A percentile compares a stretch with the other conserved stretches of the same genome.
Conservation (phyloP, 2,329 filamentous ascomycete genomes). For the Arthroderma sp. region DNA sequence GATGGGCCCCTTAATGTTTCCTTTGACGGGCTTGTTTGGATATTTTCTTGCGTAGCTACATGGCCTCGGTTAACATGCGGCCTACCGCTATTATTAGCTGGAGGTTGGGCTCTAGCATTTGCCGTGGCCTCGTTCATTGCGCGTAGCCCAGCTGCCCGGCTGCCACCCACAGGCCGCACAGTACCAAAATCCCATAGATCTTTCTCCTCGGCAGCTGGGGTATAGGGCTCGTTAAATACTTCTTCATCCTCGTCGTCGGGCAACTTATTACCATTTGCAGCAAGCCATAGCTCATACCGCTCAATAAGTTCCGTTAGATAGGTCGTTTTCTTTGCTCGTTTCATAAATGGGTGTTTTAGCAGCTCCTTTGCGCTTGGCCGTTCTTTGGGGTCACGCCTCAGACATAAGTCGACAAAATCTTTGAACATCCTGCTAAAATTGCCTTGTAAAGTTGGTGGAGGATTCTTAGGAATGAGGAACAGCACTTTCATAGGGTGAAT, state of each 20-base stretch:
- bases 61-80: constrained; percentile 1
- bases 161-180: constrained; percentile 63
- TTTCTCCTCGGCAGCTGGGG: constrained; percentile 48
- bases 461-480: constrained; percentile 91
- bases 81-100: constrained; percentile 32
- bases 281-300: constrained; percentile 73
- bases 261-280: constrained; percentile 59
- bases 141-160: constrained; percentile 50
- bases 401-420: constrained; percentile 69
- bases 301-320: constrained; percentile 94
- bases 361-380: constrained; percentile 76
- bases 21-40: constrained; percentile 16
- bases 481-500: constrained; percentile 98
- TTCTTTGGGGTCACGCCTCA: constrained; percentile 80
- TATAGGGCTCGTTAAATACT: constrained; percentile 17
- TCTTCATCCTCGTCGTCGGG: constrained; percentile 53
- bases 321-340: constrained; percentile 85
- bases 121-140: constrained; percentile 69
- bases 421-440: constrained; percentile 74
- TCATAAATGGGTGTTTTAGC: constrained; percentile 78
- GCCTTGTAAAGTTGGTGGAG: constrained; percentile 66
- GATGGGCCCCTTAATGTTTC: constrained; percentile 33
- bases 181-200: constrained; percentile 99
- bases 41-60: constrained; percentile 16
- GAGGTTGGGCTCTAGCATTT: constrained; percentile 54